Evolutionary conservation across 2,329 filamentous ascomycete genomes (phyloP).

Genomic region (Tolypocladium endophyticum): DNA sequence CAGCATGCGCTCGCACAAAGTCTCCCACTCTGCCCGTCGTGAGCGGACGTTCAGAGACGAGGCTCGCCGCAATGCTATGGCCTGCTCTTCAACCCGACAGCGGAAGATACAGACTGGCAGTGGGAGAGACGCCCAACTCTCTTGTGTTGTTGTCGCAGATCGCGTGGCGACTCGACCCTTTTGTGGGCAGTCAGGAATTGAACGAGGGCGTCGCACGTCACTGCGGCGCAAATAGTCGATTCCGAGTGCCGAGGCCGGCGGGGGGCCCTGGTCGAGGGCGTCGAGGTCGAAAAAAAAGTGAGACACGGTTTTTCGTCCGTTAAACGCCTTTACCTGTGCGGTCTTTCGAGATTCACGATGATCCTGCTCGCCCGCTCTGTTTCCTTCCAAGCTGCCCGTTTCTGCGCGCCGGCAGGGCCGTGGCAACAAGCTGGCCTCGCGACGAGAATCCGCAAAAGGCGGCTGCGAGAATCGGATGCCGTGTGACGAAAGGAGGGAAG

Average conservation of each 20-base stretch:
- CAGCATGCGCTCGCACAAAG: neutral
- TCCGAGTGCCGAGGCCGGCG: neutral
- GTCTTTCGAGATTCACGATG: neutral
- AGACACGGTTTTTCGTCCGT: neutral
- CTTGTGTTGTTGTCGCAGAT: slow-evolving; percentile 2
- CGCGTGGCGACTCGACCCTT: neutral
- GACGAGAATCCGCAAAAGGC: neutral
- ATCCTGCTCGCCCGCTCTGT: neutral
- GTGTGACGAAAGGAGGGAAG: neutral
- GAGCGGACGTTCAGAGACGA: neutral
- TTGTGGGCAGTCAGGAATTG: neutral
- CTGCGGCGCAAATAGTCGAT: neutral
- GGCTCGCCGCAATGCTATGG: neutral
- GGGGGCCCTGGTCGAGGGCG: neutral
- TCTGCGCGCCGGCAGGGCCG: neutral
- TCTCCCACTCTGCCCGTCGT: neutral
- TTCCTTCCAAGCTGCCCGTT: neutral
- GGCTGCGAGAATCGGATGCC: neutral
- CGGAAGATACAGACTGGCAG: neutral
- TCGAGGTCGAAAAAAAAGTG: neutral
- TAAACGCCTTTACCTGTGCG: neutral
- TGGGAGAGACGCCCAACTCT: neutral
- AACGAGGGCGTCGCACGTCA: slow-evolving; percentile 1
- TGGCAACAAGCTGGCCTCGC: neutral
- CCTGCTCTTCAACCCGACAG: neutral